Percentiles rank a stretch among this genome's conserved stretches.
Evolutionary conservation across 176 grass and related monocot species (phyloP).

Genomic region (Oryza glumipatula): DNA sequence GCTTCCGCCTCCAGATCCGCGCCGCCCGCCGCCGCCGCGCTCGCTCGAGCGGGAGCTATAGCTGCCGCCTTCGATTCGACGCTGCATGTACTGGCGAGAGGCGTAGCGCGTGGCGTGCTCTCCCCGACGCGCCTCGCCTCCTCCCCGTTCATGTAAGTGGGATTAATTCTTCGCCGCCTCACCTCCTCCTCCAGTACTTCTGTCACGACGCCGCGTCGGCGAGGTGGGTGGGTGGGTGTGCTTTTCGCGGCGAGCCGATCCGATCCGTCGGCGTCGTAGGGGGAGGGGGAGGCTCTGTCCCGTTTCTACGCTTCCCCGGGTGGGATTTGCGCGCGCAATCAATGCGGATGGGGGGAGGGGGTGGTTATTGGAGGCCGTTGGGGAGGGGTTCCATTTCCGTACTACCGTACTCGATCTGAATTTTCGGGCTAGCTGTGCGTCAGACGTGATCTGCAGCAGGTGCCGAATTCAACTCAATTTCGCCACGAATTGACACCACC

Average conservation of each 20-base stretch:
- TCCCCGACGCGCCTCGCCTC: background rate
- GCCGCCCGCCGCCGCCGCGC: background rate
- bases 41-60: too few species aligned
- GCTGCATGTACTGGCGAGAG: background rate
- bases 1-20: slow-evolving; percentile 31
- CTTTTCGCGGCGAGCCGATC: background rate
- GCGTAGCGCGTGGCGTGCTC: too few species aligned
- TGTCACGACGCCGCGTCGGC: too few species aligned
- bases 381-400: background rate
- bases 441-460: background rate
- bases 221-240: too few species aligned
- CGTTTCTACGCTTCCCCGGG: background rate
- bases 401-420: background rate
- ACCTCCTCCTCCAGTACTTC: background rate
- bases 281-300: too few species aligned
- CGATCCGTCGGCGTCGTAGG: background rate
- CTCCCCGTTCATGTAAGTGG: background rate
- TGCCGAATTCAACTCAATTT: background rate
- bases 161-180: background rate
- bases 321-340: background rate
- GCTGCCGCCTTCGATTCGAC: too few species aligned
- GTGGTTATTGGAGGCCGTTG: background rate
- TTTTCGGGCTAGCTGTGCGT: background rate
- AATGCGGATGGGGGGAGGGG: background rate
- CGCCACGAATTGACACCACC: background rate